Evolutionary conservation across 2,329 filamentous ascomycete genomes (phyloP), one percentile per base, ranked within the genome.

Genomic region (Cladobotryum mycophilum): DNA sequence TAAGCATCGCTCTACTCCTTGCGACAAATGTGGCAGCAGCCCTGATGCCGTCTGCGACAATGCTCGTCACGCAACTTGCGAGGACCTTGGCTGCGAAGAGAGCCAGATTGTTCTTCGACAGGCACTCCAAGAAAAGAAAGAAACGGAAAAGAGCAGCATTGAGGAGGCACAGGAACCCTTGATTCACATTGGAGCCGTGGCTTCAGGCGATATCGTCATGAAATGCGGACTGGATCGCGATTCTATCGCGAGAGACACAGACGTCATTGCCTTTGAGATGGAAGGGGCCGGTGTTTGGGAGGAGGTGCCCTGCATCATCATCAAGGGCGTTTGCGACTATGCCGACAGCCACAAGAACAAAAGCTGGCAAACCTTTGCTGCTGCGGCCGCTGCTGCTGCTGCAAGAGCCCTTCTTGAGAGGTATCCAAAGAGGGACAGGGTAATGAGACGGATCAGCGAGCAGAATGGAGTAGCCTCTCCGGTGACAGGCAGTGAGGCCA

Each of bases 251-350:
- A 36, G 49, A 9, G 13, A 51, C 25, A 48, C 59, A 0, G 43
- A 45, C 1, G 48, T 67, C 2, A 60, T 68, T 13, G 65, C 56
- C 0, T 69, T 68, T 38, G 67, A 70, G 53, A 68, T 67, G 66
- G 67, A 68, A 45, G 60, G 63, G 1, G 64, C 65, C 2, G 66
- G 66, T 0, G 49, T 63, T 1, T 66, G 60, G 60, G 61, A 62
- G 4, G 52, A 53, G 0, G 54, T 70, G 3, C 67, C 67, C 0
- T 67, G 65, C 30, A 42, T 72, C 1, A 58, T 67, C 1, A 64
- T 72, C 41, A 67, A 68, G 36, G 67, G 68, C 3, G 66, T 68
- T 1, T 68, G 65, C 41, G 65, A 72, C 56, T 73, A 72, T 51
- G 64, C 67, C 0, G 70, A 73, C 51, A 62, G 64, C 36, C 70